Evolutionary conservation across 192 early-diverging fungal genomes (phyloP).

Genomic region (Jimgerdemannia flammicorona): DNA sequence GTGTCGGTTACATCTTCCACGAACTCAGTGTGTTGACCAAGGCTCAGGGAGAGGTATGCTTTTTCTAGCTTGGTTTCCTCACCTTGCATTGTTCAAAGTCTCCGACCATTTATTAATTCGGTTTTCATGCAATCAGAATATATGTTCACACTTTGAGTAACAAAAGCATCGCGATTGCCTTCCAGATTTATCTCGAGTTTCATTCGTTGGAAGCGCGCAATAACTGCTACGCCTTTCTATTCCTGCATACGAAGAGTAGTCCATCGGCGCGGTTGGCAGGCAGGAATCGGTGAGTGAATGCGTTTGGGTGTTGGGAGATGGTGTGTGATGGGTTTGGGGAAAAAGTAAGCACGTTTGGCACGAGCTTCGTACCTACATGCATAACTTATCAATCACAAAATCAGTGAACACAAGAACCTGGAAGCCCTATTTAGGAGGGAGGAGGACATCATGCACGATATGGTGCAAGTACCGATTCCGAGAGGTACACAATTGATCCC

Average conservation of each 20-base stretch:
- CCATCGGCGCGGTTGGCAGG: not conserved
- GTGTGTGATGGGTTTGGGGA: too few relatives aligned
- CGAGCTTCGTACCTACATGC: too few relatives aligned
- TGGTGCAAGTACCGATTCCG: constrained; percentile 18
- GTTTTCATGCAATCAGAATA: not conserved
- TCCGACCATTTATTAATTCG: not conserved
- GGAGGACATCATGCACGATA: constrained; percentile 16
- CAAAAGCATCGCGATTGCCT: constrained; percentile 8
- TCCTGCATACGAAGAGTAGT: constrained; percentile 3
- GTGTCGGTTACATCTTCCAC: constrained; percentile 39
- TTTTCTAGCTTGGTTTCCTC: not conserved
- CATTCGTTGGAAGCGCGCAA: constrained; percentile 38
- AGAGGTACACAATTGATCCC: not conserved
- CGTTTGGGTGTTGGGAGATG: not conserved
- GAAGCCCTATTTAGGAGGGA: constrained; percentile 3
- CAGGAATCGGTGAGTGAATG: not conserved
- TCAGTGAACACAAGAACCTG: not conserved
- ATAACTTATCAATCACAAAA: not conserved
- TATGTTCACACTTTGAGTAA: not conserved
- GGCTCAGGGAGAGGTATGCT: constrained; percentile 36
- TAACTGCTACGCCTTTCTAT: constrained; percentile 34
- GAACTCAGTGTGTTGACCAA: constrained; percentile 40
- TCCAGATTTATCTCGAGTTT: constrained; percentile 57
- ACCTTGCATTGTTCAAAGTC: not conserved
- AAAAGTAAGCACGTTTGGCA: too few relatives aligned